Evolutionary conservation across 169 alveolate species (phyloP), one percentile per base, ranked within the genome.

Genomic region (Theileria orientalis): DNA sequence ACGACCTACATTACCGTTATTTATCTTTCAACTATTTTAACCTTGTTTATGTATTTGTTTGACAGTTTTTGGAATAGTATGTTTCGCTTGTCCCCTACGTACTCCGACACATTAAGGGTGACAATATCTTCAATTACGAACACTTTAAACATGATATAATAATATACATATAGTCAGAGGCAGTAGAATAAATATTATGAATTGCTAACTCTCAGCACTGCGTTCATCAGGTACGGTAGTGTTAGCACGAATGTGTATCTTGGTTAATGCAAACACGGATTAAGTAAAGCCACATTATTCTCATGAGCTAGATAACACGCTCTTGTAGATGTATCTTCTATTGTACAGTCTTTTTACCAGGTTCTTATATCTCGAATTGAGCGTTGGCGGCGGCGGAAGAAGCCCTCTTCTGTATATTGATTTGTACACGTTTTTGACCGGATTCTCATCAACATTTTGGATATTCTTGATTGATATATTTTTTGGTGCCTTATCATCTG

Each of bases 321-420:
- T 25, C 42, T 56, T 56, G 21, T 56, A 56, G 5, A 56, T 25
- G 66, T 56, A 56, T 27, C 37, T 32, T 23, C 69, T n/a, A 41
- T 52, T 59, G 37, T 59, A 37, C 69, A 35, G 21, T 44, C 42
- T 67, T 16, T 47, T 29, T 16, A 62, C 62, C 23, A 25, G 23
- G 16, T 40, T 32, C 46, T 68, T 66, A 40, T 76, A 76, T 11
- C 61, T 60, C 14, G 11, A 41, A 23, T 66, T 69, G 9, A 76
- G 19, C 49, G 37, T 74, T 7, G 86, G 86, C 21, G 79, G 86
- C 19, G 86, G 74, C 3, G 86, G 86, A 21, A 76, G 66, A 3
- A 76, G 79, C 32, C 86, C 86, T 3, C 86, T 33, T 21, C 86
- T 41, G 72, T 76, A 76, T 35, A 76, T 76, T 19, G 86, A 76